A percentile compares a stretch with the other conserved stretches of the same genome.
phyloP scores from a whole-genome alignment of 169 alveolate species.

The Perkinsus chesapeaki region DNA sequence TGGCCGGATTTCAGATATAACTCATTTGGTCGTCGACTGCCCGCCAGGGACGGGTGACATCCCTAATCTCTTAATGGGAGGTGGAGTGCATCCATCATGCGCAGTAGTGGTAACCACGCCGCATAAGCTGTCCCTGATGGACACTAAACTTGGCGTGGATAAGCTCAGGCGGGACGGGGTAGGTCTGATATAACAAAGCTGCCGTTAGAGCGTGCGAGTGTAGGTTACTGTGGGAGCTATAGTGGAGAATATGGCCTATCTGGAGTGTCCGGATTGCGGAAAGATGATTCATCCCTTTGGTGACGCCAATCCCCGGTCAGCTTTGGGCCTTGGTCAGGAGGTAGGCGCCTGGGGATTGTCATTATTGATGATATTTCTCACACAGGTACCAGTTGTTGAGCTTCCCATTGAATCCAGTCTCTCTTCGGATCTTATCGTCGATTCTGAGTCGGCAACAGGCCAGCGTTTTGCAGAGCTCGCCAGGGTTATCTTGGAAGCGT shows the following conservation, averaged over 20 bases:
- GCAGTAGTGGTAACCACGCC: neutral
- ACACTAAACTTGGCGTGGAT: neutral
- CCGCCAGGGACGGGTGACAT: neutral
- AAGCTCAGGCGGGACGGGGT: neutral
- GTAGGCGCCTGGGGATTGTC: neutral
- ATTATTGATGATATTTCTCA: neutral
- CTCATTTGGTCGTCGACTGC: neutral
- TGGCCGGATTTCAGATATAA: neutral
- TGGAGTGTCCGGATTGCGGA: neutral
- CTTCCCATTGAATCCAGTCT: neutral
- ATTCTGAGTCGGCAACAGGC: neutral
- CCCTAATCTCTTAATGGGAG: neutral
- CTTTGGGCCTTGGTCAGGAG: neutral
- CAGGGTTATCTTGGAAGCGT: neutral
- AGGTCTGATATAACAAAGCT: neutral
- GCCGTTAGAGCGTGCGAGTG: neutral
- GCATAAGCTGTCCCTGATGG: neutral
- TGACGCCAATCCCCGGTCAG: neutral
- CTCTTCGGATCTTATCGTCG: neutral
- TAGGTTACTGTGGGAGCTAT: neutral
- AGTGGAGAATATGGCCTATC: neutral
- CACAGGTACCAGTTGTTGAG: neutral
- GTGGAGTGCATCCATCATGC: neutral
- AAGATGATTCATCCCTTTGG: neutral
- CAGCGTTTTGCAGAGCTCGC: neutral